These are phyloP conservation scores for Pyrenochaeta sp. DNA, from an alignment of 2,329 filamentous ascomycete genomes.

Conservation along the genomic window DNA sequence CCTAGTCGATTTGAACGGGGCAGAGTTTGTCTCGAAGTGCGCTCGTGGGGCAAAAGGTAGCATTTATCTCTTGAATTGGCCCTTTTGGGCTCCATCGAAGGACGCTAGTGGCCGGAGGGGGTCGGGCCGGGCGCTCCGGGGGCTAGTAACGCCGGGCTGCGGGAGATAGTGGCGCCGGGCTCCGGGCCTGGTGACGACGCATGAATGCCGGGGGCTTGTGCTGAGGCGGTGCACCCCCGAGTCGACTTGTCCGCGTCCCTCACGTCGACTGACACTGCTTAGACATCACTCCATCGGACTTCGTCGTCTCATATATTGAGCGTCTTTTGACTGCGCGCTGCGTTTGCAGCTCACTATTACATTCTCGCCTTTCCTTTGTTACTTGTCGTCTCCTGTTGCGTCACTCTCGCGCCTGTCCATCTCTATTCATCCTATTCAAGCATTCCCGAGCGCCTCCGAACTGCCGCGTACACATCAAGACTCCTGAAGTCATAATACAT, in stretches of 20 bases:
- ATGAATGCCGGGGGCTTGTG: constrained; percentile 13
- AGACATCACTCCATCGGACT: constrained; percentile 9
- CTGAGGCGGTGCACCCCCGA: constrained; percentile 20
- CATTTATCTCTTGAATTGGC: too few species aligned
- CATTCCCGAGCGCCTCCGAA: constrained; percentile 27
- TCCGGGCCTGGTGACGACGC: constrained; percentile 23
- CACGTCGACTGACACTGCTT: constrained; percentile 4
- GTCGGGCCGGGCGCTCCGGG: too few species aligned
- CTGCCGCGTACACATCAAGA: constrained; percentile 8
- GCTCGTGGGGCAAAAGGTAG: too few species aligned
- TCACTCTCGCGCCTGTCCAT: constrained; percentile 9
- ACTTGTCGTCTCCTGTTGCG: constrained; percentile 3
- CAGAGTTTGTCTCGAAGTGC: too few species aligned
- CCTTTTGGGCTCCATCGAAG: too few species aligned
- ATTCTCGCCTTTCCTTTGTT: constrained; percentile 18
- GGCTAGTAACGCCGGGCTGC: too few species aligned
- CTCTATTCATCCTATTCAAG: constrained; percentile 10
- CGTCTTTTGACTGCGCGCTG: constrained; percentile 9
- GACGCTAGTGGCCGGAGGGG: too few species aligned
- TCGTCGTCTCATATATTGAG: constrained; percentile 2
- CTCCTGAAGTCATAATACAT: constrained; percentile 4
- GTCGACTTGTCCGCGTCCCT: constrained; percentile 18
- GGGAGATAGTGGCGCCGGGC: too few species aligned
- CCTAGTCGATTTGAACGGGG: too few species aligned
- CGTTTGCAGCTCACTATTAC: constrained; percentile 9